Percentiles rank a stretch among this genome's conserved stretches.
These are phyloP conservation scores for Rehmannia glutinosa DNA, from an alignment of 257 asterid species.

Conservation along the genomic window DNA sequence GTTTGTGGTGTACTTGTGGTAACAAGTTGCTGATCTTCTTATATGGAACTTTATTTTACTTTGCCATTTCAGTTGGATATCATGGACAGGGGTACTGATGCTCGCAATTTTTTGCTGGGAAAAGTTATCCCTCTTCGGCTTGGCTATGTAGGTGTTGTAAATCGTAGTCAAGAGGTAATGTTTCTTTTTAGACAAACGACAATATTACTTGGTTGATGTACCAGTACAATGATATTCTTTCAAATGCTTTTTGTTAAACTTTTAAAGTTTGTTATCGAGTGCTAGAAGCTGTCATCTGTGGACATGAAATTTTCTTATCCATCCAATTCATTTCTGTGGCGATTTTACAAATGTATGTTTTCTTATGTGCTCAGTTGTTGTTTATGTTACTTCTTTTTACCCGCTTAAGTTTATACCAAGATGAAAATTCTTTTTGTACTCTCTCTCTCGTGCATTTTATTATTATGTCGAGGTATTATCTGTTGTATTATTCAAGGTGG, in stretches of 20 bases:
- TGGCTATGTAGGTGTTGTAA: slow-evolving; percentile 92
- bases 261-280: background rate
- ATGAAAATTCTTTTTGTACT: background rate
- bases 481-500: background rate
- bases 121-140: slow-evolving; percentile 92
- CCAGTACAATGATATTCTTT: background rate
- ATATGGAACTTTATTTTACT: background rate
- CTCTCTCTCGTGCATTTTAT: background rate
- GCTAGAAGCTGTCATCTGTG: background rate
- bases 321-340: background rate
- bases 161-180: slow-evolving; percentile 91
- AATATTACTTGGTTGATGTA: background rate
- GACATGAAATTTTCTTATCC: background rate
- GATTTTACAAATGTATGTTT: background rate
- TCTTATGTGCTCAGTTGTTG: background rate
- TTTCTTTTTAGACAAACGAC: background rate
- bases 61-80: slow-evolving; percentile 78
- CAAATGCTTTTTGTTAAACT: background rate
- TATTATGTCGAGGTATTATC: background rate
- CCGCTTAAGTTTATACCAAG: background rate
- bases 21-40: background rate
- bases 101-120: slow-evolving; percentile 87
- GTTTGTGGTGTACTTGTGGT: background rate
- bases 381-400: background rate
- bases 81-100: slow-evolving; percentile 98